Evolutionary conservation across 2,329 filamentous ascomycete genomes (phyloP), one percentile per base, ranked within the genome.

Genomic region (Arthrinium puccinioides): DNA sequence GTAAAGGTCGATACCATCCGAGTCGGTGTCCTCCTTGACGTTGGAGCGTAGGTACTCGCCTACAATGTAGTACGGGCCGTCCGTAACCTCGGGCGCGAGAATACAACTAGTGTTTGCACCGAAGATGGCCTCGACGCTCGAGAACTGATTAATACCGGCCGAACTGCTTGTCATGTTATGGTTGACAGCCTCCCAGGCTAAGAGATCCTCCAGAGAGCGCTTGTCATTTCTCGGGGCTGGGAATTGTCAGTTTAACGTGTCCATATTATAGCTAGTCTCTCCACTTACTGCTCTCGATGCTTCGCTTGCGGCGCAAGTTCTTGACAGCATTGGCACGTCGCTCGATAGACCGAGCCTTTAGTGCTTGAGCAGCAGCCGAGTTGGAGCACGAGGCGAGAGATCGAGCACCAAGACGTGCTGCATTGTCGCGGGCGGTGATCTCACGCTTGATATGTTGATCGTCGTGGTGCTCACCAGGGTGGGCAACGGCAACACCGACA

Each of bases 21-120:
- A 50, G 28, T 27, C 56, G 43, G 64, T 43, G 4, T 50, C 37
- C 38, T 72, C 67, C 39, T 60, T 62, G 42, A 72, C 57, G 42
- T 72, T 61, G 27, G 59, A 52, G 29, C 67, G 61, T 39, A 71
- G 49, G 39, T 62, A 56, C 50, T 71, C 66, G 32, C 66, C 68
- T n/a, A 57, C 51, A 18, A 70, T 57, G 43, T 62, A 60, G 52
- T 67, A 70, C 10, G 66, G 66, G 2, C 59, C 59, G 30, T 56
- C 52, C 5, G 57, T 61, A 24, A 60, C 44, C 32, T 59, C 53
- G 21, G 60, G 60, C 21, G 57, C 49, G 16, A 61, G 44, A 31
- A 61, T 53, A 26, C 57, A 61, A 34, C 53, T 57, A 6, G 53
- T 60, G 40, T 61, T 58, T 23, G 52, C 57, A 21, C 51, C 51